A percentile compares a stretch with the other conserved stretches of the same genome.
Conservation (phyloP, 768 basidiomycete species). For the Myochromella boudieri region DNA sequence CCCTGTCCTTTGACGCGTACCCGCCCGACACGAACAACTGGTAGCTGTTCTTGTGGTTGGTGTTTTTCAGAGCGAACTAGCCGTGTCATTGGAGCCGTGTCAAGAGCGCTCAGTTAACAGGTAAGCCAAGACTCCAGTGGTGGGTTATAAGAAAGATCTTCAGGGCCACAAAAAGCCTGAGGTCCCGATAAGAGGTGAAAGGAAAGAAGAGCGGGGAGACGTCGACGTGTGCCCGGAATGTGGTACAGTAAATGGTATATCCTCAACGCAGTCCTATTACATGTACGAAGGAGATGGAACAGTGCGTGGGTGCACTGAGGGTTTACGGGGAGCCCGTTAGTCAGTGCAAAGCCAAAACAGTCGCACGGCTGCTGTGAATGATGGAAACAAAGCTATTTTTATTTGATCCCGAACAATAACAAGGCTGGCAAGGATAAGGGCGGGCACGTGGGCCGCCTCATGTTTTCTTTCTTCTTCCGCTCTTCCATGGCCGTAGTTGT, state of each 20-base stretch:
- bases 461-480: background rate
- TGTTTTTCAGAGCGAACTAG: background rate
- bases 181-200: background rate
- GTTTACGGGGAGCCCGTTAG: constrained; percentile 8
- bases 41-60: background rate
- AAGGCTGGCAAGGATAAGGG: constrained; percentile 1
- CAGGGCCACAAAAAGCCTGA: too few species aligned
- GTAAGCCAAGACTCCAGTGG: too few species aligned
- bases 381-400: constrained; percentile 15
- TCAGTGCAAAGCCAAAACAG: constrained; percentile 3
- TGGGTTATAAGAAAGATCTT: too few species aligned
- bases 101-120: too few species aligned
- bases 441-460: constrained; percentile 12
- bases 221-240: too few species aligned
- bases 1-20: constrained; percentile 18
- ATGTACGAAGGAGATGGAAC: constrained; percentile 11
- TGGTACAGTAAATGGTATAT: too few species aligned
- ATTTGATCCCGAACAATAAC: constrained; percentile 15
- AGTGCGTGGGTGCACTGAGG: constrained; percentile 6
- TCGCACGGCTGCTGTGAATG: constrained; percentile 11
- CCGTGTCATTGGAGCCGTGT: constrained; percentile 6
- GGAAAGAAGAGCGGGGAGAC: background rate
- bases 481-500: too few species aligned
- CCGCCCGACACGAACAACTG: constrained; percentile 12
- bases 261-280: constrained; percentile 8